Percentiles rank a stretch among this genome's conserved stretches.
Evolutionary conservation across 164 flowering plant genomes (phyloP).

Genomic region (Dillenia suffruticosa): DNA sequence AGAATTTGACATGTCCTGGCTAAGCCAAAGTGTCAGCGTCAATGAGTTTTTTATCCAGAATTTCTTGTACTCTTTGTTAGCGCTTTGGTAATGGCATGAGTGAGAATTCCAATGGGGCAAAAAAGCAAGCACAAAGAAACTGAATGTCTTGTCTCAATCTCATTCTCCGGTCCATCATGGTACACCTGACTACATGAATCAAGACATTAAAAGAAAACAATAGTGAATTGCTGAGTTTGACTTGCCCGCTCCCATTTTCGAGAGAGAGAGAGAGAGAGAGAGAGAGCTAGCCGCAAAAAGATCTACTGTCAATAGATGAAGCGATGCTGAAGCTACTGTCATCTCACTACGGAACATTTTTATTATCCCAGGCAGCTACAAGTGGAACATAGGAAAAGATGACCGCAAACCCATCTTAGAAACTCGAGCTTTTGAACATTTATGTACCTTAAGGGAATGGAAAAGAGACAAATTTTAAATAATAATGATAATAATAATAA

Average conservation of each 20-base stretch:
- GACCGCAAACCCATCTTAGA: too few species aligned
- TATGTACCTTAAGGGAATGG: not conserved
- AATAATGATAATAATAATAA: not conserved
- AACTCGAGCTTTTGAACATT: too few species aligned
- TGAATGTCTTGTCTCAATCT: constrained; percentile 89
- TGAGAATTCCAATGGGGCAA: constrained; percentile 77
- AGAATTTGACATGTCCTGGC: too few species aligned
- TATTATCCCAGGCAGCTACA: constrained; percentile 76
- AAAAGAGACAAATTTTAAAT: not conserved
- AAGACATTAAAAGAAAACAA: constrained; percentile 1
- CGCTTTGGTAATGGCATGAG: constrained; percentile 68
- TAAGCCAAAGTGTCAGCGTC: not conserved
- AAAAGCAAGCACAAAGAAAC: constrained; percentile 80
- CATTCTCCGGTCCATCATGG: constrained; percentile 66
- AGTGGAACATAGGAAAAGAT: not conserved
- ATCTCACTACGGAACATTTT: constrained; percentile 87
- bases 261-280: constrained; percentile 13
- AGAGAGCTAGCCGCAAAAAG: constrained; percentile 93
- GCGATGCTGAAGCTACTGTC: constrained; percentile 96
- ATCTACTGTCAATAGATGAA: constrained; percentile 80
- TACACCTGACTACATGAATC: constrained; percentile 63
- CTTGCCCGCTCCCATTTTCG: not conserved
- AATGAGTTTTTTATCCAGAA: constrained; percentile 5
- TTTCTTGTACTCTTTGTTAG: constrained; percentile 29
- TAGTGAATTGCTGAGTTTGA: not conserved